Percentiles rank a stretch among this genome's conserved stretches.
Evolutionary conservation across 2,329 filamentous ascomycete genomes (phyloP).

Genomic region (Aspergillus ibericus): DNA sequence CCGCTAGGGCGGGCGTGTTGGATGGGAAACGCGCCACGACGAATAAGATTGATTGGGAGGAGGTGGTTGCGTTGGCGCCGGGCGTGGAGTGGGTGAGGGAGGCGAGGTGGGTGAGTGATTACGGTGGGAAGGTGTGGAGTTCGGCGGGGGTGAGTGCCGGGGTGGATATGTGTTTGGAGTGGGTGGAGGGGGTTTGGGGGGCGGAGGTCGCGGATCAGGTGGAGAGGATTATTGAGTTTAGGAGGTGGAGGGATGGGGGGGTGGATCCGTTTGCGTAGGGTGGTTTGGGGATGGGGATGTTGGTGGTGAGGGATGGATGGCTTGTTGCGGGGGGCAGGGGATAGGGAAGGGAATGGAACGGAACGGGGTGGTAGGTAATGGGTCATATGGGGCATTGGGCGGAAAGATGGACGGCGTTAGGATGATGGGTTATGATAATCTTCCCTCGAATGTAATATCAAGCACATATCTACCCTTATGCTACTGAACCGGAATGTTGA

Average conservation of each 20-base stretch:
- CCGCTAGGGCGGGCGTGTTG: slow-evolving; percentile 5
- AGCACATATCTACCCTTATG: too few species aligned
- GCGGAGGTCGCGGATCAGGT: not conserved
- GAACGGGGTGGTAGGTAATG: too few species aligned
- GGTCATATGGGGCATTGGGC: too few species aligned
- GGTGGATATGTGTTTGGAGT: not conserved
- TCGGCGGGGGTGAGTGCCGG: not conserved
- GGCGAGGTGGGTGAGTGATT: slow-evolving; percentile 9
- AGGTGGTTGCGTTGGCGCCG: not conserved
- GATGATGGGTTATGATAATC: too few species aligned
- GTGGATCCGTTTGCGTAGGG: not conserved
- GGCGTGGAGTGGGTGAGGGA: slow-evolving; percentile 8
- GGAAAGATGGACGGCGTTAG: too few species aligned
- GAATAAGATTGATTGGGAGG: slow-evolving; percentile 8
- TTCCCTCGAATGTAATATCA: too few species aligned
- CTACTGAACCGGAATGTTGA: too few species aligned
- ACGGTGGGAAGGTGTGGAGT: slow-evolving; percentile 4
- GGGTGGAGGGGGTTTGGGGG: not conserved
- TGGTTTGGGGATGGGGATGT: not conserved
- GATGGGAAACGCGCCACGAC: slow-evolving; percentile 10
- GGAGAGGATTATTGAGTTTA: not conserved
- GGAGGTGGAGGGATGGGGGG: not conserved
- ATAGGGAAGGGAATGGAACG: not conserved
- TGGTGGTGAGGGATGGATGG: not conserved
- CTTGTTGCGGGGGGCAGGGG: not conserved